phyloP scores from a whole-genome alignment of 257 asterid species.

The Galeopsis tetrahit region DNA sequence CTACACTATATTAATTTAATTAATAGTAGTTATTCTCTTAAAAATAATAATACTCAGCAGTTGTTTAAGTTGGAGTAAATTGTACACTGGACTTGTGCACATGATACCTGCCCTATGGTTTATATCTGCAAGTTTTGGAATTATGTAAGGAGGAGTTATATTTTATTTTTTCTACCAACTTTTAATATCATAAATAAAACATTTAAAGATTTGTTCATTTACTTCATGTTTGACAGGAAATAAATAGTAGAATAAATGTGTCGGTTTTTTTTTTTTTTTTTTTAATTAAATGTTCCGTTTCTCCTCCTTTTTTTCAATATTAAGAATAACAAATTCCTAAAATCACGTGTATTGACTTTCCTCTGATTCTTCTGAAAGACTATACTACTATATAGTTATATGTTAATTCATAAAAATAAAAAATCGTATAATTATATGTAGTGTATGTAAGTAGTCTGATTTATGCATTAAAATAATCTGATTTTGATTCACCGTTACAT shows the following conservation, averaged over 20 bases:
- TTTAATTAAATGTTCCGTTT: slow-evolving; percentile 6
- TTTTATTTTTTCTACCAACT: not conserved
- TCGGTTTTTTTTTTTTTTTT: slow-evolving; percentile 13
- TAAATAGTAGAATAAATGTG: slow-evolving; percentile 13
- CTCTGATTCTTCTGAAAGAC: not conserved
- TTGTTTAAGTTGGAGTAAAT: too few species aligned
- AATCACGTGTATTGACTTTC: not conserved
- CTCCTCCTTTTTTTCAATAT: not conserved
- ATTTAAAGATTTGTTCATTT: slow-evolving; percentile 19
- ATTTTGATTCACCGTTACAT: too few species aligned
- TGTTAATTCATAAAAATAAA: not conserved
- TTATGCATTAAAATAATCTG: too few species aligned
- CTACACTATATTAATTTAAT: too few species aligned
- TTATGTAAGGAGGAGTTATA: slow-evolving; percentile 4
- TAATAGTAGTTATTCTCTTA: too few species aligned
- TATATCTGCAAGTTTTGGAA: not conserved
- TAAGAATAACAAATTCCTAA: not conserved
- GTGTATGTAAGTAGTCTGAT: too few species aligned
- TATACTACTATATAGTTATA: too few species aligned
- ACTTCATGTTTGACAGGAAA: slow-evolving; percentile 20
- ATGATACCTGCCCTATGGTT: too few species aligned
- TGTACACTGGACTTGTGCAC: too few species aligned
- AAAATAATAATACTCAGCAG: too few species aligned
- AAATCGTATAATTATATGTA: too few species aligned
- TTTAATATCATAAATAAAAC: slow-evolving; percentile 19